These are phyloP conservation scores for Dissophora globulifera DNA, from an alignment of 192 early-diverging fungal genomes.

Conservation along the genomic window DNA sequence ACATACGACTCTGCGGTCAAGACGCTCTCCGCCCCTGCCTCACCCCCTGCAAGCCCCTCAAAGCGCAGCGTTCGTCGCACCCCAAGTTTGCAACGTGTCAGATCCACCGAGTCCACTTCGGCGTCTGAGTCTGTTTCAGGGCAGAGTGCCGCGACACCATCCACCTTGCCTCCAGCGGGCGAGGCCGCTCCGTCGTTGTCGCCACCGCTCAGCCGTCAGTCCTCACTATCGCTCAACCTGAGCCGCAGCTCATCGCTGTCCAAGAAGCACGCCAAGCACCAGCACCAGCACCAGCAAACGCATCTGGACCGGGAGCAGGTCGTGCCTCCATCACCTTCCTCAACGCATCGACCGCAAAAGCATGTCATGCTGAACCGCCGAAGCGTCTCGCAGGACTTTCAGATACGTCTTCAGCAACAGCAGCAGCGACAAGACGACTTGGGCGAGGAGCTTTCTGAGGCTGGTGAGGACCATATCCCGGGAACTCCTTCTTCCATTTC, in stretches of 20 bases:
- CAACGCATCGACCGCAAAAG: constrained; percentile 20
- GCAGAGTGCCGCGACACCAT: neutral
- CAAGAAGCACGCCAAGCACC: constrained; percentile 19
- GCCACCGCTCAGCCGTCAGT: constrained; percentile 6
- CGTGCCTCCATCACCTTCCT: constrained; percentile 41
- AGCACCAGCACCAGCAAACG: constrained; percentile 4
- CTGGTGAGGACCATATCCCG: constrained; percentile 35
- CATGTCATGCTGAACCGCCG: constrained; percentile 49
- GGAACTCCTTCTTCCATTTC: constrained; percentile 43
- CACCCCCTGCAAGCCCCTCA: constrained; percentile 6
- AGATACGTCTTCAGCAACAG: constrained; percentile 33
- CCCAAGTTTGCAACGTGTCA: constrained; percentile 20
- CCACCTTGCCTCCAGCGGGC: neutral
- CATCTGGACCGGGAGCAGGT: constrained; percentile 17
- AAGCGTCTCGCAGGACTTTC: constrained; percentile 42
- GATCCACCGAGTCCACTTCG: neutral
- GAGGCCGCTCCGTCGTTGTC: neutral
- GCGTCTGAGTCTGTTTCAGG: neutral
- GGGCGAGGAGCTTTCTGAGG: constrained; percentile 41
- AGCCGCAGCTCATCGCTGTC: constrained; percentile 38
- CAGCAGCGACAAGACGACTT: constrained; percentile 38
- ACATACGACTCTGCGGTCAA: constrained; percentile 1
- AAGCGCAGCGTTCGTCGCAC: constrained; percentile 12
- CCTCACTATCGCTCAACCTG: constrained; percentile 28
- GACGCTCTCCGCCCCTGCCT: constrained; percentile 8